These are phyloP conservation scores for Elymus sibiricus DNA, from an alignment of 176 grass and related monocot species.

Conservation along the genomic window DNA sequence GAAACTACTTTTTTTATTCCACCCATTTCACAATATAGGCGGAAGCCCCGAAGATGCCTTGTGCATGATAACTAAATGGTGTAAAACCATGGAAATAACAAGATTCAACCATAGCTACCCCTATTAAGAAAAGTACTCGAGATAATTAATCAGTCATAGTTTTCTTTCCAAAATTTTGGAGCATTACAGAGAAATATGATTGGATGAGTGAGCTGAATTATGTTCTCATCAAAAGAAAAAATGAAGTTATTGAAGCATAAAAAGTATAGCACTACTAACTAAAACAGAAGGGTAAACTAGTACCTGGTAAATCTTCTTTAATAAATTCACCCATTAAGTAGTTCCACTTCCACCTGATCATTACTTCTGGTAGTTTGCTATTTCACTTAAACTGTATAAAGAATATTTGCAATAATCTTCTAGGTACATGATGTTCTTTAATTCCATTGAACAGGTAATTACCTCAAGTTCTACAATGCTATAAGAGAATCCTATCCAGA, in stretches of 20 bases:
- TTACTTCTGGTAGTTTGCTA: background rate
- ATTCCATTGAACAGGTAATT: constrained; percentile 50
- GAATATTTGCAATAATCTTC: background rate
- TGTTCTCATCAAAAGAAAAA: background rate
- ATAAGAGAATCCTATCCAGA: constrained; percentile 68
- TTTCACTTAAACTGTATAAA: background rate
- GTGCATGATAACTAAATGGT: constrained; percentile 1
- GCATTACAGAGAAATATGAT: background rate
- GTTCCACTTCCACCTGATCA: background rate
- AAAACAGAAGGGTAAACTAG: background rate
- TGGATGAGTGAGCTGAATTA: background rate
- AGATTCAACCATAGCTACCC: background rate
- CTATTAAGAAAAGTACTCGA: background rate
- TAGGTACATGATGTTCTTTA: constrained; percentile 2
- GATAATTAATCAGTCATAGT: background rate
- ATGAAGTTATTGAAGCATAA: background rate
- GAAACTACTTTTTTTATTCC: background rate
- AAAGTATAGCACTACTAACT: background rate
- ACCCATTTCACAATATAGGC: background rate
- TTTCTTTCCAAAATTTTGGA: background rate
- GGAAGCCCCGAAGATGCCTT: background rate
- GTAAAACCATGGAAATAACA: background rate
- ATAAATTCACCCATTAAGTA: background rate
- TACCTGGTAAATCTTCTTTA: background rate
- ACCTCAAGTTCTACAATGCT: constrained; percentile 68